Conservation (phyloP, 225 moss, liverwort and hornwort genomes). For the Pleurozium schreberi region DNA sequence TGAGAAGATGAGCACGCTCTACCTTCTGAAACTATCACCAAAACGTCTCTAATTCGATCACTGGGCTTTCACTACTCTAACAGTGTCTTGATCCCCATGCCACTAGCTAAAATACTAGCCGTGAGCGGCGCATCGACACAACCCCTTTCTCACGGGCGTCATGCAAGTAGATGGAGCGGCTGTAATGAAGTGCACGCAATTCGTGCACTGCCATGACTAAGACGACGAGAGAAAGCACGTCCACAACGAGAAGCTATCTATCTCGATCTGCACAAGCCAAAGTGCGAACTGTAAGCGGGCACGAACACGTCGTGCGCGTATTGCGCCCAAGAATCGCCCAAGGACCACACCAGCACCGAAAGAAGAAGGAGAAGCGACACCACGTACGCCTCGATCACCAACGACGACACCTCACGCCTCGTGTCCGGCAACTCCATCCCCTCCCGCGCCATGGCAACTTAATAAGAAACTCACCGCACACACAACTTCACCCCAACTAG, state of each 20-base stretch:
- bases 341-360: conserved; percentile 22
- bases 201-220: neutral
- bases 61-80: neutral
- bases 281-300: neutral
- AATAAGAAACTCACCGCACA: neutral
- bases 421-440: conserved; percentile 12
- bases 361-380: conserved; percentile 29
- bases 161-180: neutral
- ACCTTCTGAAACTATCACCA: neutral
- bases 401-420: conserved; percentile 2
- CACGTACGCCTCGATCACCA: conserved; percentile 34
- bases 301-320: conserved; percentile 7
- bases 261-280: neutral
- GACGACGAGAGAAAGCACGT: neutral
- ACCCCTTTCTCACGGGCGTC: neutral
- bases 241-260: neutral
- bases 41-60: neutral
- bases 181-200: neutral
- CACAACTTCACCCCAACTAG: neutral
- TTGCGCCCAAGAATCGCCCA: conserved; percentile 28
- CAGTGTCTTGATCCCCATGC: neutral
- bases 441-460: neutral
- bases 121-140: neutral
- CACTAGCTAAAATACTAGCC: neutral
- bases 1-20: neutral